A percentile compares a stretch with the other conserved stretches of the same genome.
These are phyloP conservation scores for Pseudotsuga menziesii DNA, from an alignment of 75 land plant genomes.

Conservation along the genomic window DNA sequence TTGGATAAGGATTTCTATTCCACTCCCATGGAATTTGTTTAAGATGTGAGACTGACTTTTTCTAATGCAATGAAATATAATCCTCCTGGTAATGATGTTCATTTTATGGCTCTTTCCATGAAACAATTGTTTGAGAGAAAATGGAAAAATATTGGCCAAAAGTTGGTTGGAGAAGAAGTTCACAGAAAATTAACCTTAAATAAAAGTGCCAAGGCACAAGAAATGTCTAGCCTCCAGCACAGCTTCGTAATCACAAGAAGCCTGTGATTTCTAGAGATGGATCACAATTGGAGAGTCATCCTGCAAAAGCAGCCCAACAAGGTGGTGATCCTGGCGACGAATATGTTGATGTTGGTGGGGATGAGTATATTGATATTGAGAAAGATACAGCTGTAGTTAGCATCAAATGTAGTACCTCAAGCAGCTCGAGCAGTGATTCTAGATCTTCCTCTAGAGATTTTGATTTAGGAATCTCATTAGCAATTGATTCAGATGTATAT, in stretches of 20 bases:
- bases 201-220: constrained; percentile 15
- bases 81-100: constrained; percentile 38
- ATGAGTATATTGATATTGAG: constrained; percentile 71
- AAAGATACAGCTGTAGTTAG: constrained; percentile 30
- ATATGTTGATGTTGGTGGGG: constrained; percentile 80
- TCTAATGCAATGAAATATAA: constrained; percentile 48
- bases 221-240: neutral
- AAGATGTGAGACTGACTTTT: constrained; percentile 36
- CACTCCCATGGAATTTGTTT: constrained; percentile 29
- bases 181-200: constrained; percentile 28
- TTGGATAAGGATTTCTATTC: constrained; percentile 12
- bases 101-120: constrained; percentile 28
- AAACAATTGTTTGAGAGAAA: constrained; percentile 24
- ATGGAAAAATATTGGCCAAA: constrained; percentile 31
- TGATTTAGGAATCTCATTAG: constrained; percentile 26
- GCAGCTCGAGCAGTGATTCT: constrained; percentile 66
- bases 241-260: neutral
- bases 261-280: neutral
- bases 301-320: neutral
- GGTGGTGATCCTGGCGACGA: constrained; percentile 56
- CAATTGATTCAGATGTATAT: constrained; percentile 40
- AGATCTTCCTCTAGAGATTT: constrained; percentile 71
- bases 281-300: neutral
- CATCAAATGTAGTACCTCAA: constrained; percentile 20
- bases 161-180: constrained; percentile 17